phyloP scores from a whole-genome alignment of 352 stramenopile species.

The Vaucheria bursata region DNA sequence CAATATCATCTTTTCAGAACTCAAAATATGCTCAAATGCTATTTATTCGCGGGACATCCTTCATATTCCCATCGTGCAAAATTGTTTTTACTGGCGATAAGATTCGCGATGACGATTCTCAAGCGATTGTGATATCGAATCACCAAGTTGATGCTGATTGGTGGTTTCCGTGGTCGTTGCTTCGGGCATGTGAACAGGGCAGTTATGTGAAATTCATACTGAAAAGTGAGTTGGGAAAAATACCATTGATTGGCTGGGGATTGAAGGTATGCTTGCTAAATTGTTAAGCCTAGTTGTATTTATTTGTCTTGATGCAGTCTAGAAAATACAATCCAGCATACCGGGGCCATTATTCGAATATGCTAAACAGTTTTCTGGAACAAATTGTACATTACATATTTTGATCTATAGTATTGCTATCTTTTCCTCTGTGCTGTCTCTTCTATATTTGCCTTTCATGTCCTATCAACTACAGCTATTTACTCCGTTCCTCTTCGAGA shows the following conservation, averaged over 20 bases:
- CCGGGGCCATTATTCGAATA: too few species aligned
- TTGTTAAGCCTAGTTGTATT: too few species aligned
- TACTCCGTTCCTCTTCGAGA: too few species aligned
- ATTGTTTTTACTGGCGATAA: not conserved
- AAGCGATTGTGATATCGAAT: conserved; percentile 40
- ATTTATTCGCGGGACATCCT: not conserved
- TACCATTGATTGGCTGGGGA: conserved; percentile 74
- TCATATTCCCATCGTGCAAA: not conserved
- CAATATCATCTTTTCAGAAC: not conserved
- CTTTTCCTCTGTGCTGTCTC: too few species aligned
- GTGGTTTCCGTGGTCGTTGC: conserved; percentile 76
- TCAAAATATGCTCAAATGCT: not conserved
- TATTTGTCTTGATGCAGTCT: too few species aligned
- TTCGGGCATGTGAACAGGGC: conserved; percentile 56
- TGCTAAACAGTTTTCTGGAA: too few species aligned
- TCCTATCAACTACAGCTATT: too few species aligned
- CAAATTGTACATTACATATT: too few species aligned
- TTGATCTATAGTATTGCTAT: too few species aligned
- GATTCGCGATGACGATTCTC: not conserved
- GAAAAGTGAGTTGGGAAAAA: conserved; percentile 74
- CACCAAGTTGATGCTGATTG: conserved; percentile 60
- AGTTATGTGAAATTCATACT: conserved; percentile 80
- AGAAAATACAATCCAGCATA: too few species aligned
- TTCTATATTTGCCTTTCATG: too few species aligned
- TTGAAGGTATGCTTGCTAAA: conserved; percentile 59